Conservation (phyloP, 2,329 filamentous ascomycete species). For the Diaporthe helianthi region DNA sequence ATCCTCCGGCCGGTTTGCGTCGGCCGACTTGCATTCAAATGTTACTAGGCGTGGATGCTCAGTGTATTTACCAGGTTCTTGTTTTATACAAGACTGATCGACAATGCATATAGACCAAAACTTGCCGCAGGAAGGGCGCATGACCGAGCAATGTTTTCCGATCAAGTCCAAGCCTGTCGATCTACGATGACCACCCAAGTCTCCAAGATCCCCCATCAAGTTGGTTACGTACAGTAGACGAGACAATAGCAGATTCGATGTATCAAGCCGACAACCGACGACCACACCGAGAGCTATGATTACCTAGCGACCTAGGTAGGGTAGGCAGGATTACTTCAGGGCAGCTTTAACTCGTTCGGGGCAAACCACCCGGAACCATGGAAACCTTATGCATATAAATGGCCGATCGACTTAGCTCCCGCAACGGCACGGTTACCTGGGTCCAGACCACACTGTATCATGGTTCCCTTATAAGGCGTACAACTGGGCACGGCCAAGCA, state of each 20-base stretch:
- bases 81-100: neutral
- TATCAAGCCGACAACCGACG: neutral
- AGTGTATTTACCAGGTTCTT: too few species aligned
- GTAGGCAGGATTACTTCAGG: neutral
- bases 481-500: neutral
- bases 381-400: conserved; percentile 1
- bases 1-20: neutral
- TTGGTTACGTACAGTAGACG: neutral
- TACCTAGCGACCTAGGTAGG: too few species aligned
- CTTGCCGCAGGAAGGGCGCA: neutral
- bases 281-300: neutral
- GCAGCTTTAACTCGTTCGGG: too few species aligned
- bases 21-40: neutral
- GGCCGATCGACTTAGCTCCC: neutral
- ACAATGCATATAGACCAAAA: neutral
- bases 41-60: neutral
- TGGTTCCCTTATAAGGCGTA: too few species aligned
- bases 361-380: neutral
- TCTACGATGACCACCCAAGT: neutral
- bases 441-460: too few species aligned
- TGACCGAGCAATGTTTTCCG: conserved; percentile 4
- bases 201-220: neutral
- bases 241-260: neutral
- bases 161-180: conserved; percentile 7
- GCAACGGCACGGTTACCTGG: too few species aligned